Evolutionary conservation across 257 asterid genomes (phyloP).

Genomic region (Nicotiana tabacum): DNA sequence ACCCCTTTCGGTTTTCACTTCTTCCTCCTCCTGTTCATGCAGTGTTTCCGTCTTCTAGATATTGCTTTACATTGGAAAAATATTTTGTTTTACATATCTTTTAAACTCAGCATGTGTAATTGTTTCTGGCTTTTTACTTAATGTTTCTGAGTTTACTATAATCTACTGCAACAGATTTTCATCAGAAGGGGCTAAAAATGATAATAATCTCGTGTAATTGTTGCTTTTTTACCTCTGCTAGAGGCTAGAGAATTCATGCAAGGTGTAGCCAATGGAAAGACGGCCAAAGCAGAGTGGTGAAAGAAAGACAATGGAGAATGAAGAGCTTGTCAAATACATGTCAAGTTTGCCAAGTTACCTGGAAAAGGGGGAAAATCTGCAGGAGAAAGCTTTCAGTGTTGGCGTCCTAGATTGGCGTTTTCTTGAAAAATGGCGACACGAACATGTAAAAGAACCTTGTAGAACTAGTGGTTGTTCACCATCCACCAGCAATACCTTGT

Average conservation of each 20-base stretch:
- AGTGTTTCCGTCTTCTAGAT: no score
- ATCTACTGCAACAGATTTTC: not conserved
- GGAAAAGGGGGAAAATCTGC: conserved; percentile 43
- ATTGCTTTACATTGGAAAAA: no score
- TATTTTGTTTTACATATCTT: no score
- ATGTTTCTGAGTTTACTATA: not conserved
- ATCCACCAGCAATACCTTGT: conserved; percentile 35
- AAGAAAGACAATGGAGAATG: conserved; percentile 25
- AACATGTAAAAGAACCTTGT: conserved; percentile 16
- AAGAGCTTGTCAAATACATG: conserved; percentile 79
- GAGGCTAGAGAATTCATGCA: not conserved
- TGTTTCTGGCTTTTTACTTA: not conserved
- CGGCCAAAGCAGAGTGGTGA: conserved; percentile 30
- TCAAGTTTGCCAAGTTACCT: conserved; percentile 67
- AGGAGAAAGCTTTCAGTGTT: conserved; percentile 56
- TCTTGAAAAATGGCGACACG: conserved; percentile 66
- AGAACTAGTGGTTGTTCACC: conserved; percentile 28
- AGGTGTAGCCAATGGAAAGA: conserved; percentile 4
- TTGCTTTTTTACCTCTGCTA: conserved; percentile 18
- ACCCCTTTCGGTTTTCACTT: no score
- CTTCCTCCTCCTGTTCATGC: no score
- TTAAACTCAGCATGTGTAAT: conserved; percentile 24
- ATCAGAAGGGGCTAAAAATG: conserved; percentile 24
- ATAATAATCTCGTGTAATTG: conserved; percentile 40
- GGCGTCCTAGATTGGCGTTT: conserved; percentile 78